These are phyloP conservation scores for Spongispora temasekensis DNA, from an alignment of 1,284 basidiomycete genomes.

Conservation along the genomic window DNA sequence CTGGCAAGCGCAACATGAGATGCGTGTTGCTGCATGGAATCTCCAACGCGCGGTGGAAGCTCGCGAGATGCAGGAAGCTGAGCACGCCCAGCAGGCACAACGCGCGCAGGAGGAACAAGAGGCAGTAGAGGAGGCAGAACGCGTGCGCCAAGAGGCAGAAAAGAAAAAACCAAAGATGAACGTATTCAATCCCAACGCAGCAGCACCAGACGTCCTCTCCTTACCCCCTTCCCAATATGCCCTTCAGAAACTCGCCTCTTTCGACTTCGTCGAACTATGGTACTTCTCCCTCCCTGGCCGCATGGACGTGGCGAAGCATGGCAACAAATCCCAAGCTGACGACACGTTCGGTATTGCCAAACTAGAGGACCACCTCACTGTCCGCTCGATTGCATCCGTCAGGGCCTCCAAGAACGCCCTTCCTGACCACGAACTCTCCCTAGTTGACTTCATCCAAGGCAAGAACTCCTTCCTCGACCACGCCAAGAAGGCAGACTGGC, in stretches of 20 bases:
- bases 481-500: neutral
- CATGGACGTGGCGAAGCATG: neutral
- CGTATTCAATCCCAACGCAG: neutral
- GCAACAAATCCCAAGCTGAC: neutral
- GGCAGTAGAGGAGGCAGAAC: too few species aligned
- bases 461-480: neutral
- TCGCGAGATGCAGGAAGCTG: too few species aligned
- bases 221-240: neutral
- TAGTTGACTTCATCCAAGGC: neutral
- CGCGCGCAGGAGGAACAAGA: too few species aligned
- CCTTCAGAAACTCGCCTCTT: neutral
- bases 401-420: neutral
- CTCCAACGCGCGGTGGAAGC: too few species aligned
- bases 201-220: neutral
- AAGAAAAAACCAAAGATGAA: neutral
- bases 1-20: too few species aligned
- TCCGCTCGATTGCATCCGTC: neutral
- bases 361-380: neutral
- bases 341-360: neutral
- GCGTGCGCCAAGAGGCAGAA: neutral
- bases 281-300: neutral
- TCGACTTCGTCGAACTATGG: neutral
- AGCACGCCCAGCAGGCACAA: too few species aligned
- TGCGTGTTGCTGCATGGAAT: too few species aligned
- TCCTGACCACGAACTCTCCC: neutral